Conservation (phyloP, 306 rosid species). For the Lathyrus aphaca region DNA sequence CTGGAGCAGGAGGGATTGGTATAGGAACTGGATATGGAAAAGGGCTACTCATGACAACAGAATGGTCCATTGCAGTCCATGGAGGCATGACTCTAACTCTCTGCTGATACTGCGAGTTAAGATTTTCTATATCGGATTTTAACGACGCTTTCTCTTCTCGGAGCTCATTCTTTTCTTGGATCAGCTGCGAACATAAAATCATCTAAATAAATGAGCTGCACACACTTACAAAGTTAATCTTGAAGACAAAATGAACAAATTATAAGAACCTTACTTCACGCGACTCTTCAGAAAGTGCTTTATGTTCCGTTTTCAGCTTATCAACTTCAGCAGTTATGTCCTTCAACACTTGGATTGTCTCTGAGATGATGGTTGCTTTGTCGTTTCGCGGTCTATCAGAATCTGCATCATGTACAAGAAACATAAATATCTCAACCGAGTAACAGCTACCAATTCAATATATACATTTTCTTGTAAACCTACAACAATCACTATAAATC, state of each 20-base stretch:
- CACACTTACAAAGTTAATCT: slow-evolving; percentile 12
- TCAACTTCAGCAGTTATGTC: slow-evolving; percentile 73
- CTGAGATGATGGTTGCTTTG: slow-evolving; percentile 83
- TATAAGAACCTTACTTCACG: slow-evolving; percentile 59
- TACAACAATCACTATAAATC: not conserved
- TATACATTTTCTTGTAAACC: not conserved
- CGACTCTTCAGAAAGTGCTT: slow-evolving; percentile 76
- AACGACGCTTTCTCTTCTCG: slow-evolving; percentile 83
- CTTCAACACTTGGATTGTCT: slow-evolving; percentile 73
- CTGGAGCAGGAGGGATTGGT: slow-evolving; percentile 15
- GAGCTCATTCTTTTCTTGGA: slow-evolving; percentile 87
- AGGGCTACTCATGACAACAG: slow-evolving; percentile 68
- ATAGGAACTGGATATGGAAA: slow-evolving; percentile 77
- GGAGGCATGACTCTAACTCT: slow-evolving; percentile 76
- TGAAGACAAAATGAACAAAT: slow-evolving; percentile 12
- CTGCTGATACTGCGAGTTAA: slow-evolving; percentile 77
- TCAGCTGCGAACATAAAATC: slow-evolving; percentile 57
- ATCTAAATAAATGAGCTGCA: slow-evolving; percentile 34
- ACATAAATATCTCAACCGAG: slow-evolving; percentile 18
- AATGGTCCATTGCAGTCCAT: slow-evolving; percentile 79
- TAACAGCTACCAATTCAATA: not conserved
- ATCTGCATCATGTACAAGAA: slow-evolving; percentile 53
- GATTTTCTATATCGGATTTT: slow-evolving; percentile 73
- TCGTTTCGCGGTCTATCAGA: slow-evolving; percentile 94
- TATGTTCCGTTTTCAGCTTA: slow-evolving; percentile 66